Conservation (phyloP, 345 rosid genomes). For the Dipteronia dyeriana region DNA sequence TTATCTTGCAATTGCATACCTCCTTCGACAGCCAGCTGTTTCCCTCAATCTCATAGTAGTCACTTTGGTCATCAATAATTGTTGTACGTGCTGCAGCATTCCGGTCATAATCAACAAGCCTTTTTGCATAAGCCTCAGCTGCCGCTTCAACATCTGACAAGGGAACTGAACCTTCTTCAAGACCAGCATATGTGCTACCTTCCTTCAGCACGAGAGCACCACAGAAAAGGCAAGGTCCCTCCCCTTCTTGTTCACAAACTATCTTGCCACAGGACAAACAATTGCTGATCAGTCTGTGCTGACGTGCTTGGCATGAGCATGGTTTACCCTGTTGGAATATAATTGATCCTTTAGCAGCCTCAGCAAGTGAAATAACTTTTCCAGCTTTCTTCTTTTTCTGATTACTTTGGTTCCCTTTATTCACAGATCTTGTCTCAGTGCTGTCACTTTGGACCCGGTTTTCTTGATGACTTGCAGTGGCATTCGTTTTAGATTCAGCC, state of each 20-base stretch:
- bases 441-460: constrained; percentile 22
- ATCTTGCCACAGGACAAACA: constrained; percentile 97
- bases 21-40: constrained; percentile 90
- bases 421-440: constrained; percentile 27
- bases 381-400: constrained; percentile 86
- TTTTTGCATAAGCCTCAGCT: constrained; percentile 88
- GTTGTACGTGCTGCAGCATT: constrained; percentile 91
- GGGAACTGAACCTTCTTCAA: constrained; percentile 64
- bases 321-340: constrained; percentile 95
- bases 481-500: constrained; percentile 30
- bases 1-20: constrained; percentile 43
- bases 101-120: constrained; percentile 91
- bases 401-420: constrained; percentile 47
- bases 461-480: constrained; percentile 26
- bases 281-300: constrained; percentile 79
- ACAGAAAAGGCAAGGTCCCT: constrained; percentile 88
- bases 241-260: constrained; percentile 96
- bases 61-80: constrained; percentile 97
- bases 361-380: constrained; percentile 83
- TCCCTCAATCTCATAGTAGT: constrained; percentile 89
- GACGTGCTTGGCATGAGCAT: constrained; percentile 89
- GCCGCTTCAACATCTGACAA: constrained; percentile 75
- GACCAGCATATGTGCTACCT: constrained; percentile 84
- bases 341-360: constrained; percentile 92
- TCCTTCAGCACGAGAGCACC: constrained; percentile 89